A percentile compares a stretch with the other conserved stretches of the same genome.
These are phyloP conservation scores for Nigrograna mackinnonii DNA, from an alignment of 2,329 filamentous ascomycete species.

Conservation along the genomic window DNA sequence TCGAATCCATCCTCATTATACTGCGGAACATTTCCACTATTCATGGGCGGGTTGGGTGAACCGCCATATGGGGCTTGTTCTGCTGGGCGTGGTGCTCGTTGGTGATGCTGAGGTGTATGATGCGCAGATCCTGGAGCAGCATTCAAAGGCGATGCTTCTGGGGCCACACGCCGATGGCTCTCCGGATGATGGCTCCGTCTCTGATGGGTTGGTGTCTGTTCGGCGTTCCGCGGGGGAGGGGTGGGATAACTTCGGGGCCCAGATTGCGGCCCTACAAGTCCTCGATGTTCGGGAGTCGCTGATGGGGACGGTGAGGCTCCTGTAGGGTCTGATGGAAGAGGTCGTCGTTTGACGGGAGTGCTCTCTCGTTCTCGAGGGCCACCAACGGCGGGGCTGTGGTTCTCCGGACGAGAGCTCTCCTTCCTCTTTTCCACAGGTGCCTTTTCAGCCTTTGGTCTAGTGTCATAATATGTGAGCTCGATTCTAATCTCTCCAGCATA, in stretches of 20 bases:
- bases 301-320: constrained; percentile 45
- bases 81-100: constrained; percentile 9
- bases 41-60: constrained; percentile 25
- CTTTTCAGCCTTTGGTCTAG: constrained; percentile 79
- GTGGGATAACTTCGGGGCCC: constrained; percentile 39
- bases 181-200: constrained; percentile 23
- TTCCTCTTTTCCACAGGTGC: constrained; percentile 58
- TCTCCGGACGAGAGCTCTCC: constrained; percentile 37
- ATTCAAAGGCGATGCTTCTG: constrained; percentile 26
- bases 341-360: constrained; percentile 77
- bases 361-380: constrained; percentile 60
- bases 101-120: constrained; percentile 29
- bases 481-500: constrained; percentile 95
- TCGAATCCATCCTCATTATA: constrained; percentile 30
- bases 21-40: constrained; percentile 20
- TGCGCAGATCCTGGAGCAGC: constrained; percentile 20
- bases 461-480: constrained; percentile 96
- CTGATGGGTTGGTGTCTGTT: constrained; percentile 24
- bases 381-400: constrained; percentile 42
- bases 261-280: constrained; percentile 29
- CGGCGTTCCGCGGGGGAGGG: constrained; percentile 25
- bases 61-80: constrained; percentile 24
- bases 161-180: constrained; percentile 29
- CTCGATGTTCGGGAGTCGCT: constrained; percentile 32
- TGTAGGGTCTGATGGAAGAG: constrained; percentile 79